Conservation (phyloP, 1,139 yeast genomes). For the Zygosaccharomyces sapae region DNA sequence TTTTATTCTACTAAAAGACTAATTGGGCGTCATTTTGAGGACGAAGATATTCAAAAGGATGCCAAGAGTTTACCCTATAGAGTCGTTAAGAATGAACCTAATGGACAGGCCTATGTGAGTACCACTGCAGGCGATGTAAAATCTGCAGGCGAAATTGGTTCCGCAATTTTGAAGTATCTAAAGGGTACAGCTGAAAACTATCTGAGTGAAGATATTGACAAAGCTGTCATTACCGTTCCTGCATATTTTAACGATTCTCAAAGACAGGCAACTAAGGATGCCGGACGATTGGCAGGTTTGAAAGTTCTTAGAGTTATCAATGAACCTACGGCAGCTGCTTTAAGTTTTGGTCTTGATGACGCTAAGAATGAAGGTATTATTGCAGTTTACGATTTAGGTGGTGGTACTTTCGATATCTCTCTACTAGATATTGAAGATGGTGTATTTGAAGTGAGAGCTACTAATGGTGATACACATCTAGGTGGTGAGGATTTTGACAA, state of each 20-base stretch:
- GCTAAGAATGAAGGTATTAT: slow-evolving; percentile 49
- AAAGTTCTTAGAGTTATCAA: slow-evolving; percentile 66
- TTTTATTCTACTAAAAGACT: slow-evolving; percentile 74
- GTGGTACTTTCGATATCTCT: slow-evolving; percentile 81
- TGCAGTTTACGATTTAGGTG: slow-evolving; percentile 79
- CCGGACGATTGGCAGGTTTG: slow-evolving; percentile 64
- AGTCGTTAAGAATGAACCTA: slow-evolving; percentile 44
- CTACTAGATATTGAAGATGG: slow-evolving; percentile 76
- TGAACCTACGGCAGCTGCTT: slow-evolving; percentile 81
- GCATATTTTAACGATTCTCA: slow-evolving; percentile 78
- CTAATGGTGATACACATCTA: slow-evolving; percentile 80
- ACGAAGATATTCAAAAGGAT: slow-evolving; percentile 63
- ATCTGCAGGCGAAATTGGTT: slow-evolving; percentile 34
- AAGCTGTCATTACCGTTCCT: slow-evolving; percentile 76
- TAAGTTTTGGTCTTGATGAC: slow-evolving; percentile 65
- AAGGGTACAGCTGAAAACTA: slow-evolving; percentile 52
- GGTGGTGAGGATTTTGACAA: slow-evolving; percentile 84
- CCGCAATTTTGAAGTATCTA: slow-evolving; percentile 38
- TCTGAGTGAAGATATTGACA: slow-evolving; percentile 41
- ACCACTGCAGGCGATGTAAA: slow-evolving; percentile 35
- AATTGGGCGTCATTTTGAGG: slow-evolving; percentile 63
- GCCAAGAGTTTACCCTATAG: slow-evolving; percentile 51
- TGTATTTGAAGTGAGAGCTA: slow-evolving; percentile 74
- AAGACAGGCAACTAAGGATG: slow-evolving; percentile 70
- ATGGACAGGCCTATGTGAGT: slow-evolving; percentile 62